Evolutionary conservation across 371 early-diverging fungal genomes (phyloP).

Genomic region (Neoconidiobolus thromboides): DNA sequence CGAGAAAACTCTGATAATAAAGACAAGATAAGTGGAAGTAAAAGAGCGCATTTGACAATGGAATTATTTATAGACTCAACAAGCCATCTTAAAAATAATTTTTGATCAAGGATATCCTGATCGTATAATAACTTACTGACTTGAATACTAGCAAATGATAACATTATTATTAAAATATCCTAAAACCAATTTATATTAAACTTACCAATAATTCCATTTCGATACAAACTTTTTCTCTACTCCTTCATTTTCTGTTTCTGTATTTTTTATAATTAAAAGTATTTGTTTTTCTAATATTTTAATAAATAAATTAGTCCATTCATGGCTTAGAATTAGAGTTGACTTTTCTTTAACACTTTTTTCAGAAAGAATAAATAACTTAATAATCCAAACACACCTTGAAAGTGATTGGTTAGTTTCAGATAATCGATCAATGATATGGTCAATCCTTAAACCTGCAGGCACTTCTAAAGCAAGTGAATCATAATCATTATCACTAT

Average conservation of each 20-base stretch:
- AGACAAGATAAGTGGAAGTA: not conserved
- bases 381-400: not conserved
- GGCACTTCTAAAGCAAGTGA: not conserved
- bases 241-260: not conserved
- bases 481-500: not conserved
- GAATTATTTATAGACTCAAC: not conserved
- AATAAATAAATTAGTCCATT: not conserved
- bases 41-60: not conserved
- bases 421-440: not conserved
- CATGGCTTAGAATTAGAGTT: not conserved
- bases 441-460: not conserved
- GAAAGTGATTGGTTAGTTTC: not conserved
- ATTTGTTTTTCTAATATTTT: not conserved
- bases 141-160: not conserved
- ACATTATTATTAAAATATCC: not conserved
- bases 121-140: not conserved
- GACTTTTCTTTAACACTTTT: too few species aligned
- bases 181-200: not conserved
- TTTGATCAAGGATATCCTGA: not conserved
- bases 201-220: not conserved
- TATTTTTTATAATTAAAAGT: not conserved
- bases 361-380: not conserved
- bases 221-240: not conserved
- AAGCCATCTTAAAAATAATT: not conserved
- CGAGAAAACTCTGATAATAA: not conserved